phyloP scores from a whole-genome alignment of 2,329 filamentous ascomycete genomes.

The Talaromyces pinophilus region DNA sequence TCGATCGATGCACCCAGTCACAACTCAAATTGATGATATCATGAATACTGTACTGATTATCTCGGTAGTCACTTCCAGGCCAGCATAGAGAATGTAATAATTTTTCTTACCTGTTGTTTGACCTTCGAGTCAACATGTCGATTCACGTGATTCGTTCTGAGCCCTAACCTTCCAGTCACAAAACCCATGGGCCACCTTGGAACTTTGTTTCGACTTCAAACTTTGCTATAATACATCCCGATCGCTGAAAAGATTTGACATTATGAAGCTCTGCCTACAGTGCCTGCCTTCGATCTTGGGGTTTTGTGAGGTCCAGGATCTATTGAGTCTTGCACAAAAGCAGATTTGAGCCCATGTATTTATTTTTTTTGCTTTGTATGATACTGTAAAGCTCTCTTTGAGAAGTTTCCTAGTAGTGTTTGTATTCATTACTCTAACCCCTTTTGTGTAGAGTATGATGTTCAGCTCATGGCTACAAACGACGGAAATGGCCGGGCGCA shows the following conservation, averaged over 20 bases:
- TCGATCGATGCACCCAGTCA: neutral
- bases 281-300: neutral
- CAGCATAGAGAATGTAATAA: neutral
- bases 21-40: neutral
- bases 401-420: neutral
- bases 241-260: neutral
- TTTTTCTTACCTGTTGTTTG: neutral
- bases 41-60: neutral
- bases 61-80: neutral
- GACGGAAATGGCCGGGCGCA: neutral
- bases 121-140: neutral
- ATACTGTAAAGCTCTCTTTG: neutral
- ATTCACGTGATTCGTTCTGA: conserved; percentile 1
- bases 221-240: neutral
- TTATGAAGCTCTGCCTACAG: neutral
- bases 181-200: neutral
- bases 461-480: conserved; percentile 1
- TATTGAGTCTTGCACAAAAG: neutral
- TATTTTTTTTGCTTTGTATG: neutral
- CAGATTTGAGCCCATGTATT: neutral
- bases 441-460: neutral
- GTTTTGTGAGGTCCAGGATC: neutral
- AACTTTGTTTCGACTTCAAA: neutral
- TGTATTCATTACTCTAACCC: neutral
- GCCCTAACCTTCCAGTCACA: neutral